Evolutionary conservation across 805 yeast genomes (phyloP).

Genomic region (Saccharomycopsis sp.): DNA sequence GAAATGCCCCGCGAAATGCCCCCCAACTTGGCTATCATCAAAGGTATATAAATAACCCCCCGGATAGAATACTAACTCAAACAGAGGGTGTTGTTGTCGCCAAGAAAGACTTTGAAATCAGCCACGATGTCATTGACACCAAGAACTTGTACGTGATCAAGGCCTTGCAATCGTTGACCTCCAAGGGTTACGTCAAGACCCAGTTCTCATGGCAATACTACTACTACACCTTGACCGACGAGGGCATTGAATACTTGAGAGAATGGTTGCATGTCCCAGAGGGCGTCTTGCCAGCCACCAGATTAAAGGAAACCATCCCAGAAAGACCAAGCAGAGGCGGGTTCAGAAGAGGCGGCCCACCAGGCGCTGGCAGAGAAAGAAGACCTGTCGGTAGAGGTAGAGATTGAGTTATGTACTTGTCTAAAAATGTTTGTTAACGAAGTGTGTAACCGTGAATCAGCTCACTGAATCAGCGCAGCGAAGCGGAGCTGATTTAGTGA

Average conservation of each 20-base stretch:
- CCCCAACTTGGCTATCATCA: not conserved
- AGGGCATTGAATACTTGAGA: constrained; percentile 97
- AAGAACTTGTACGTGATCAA: constrained; percentile 96
- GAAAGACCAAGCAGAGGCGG: constrained; percentile 58
- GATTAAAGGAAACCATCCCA: constrained; percentile 91
- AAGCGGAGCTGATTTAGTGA: no score
- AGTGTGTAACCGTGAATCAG: no score
- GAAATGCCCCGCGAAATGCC: not conserved
- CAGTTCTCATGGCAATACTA: constrained; percentile 99
- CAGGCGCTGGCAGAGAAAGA: constrained; percentile 37
- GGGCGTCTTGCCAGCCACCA: constrained; percentile 96
- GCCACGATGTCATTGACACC: constrained; percentile 97
- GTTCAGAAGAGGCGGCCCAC: constrained; percentile 49
- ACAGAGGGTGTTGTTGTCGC: constrained; percentile 99
- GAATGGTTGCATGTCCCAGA: constrained; percentile 98
- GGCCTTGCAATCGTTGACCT: constrained; percentile 98
- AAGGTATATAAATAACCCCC: not conserved
- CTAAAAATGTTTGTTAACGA: no score
- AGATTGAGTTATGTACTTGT: constrained; percentile 29
- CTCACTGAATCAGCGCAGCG: no score
- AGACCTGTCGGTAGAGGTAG: constrained; percentile 43
- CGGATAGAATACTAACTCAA: constrained; percentile 25
- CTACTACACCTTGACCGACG: constrained; percentile 99
- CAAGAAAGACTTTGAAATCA: constrained; percentile 96
- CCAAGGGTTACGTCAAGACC: constrained; percentile 98